A percentile compares a stretch with the other conserved stretches of the same genome.
phyloP scores from a whole-genome alignment of 2,329 filamentous ascomycete genomes.

The Clonostachys sp. region DNA sequence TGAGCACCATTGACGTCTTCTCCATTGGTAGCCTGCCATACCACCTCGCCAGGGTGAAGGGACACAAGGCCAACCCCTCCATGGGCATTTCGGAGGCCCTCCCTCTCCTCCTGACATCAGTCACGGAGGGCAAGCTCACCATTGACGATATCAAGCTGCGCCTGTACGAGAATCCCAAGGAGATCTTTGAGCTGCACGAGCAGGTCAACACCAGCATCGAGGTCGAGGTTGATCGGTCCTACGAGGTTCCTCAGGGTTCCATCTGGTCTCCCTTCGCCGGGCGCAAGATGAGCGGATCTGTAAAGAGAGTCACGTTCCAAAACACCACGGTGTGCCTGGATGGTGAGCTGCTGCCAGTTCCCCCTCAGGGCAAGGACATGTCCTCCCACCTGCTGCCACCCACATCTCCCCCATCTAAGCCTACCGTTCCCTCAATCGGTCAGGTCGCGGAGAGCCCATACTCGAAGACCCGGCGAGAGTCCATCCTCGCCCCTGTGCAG shows the following conservation, averaged over 20 bases:
- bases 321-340: conserved; percentile 72
- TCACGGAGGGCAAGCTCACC: conserved; percentile 67
- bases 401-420: conserved; percentile 55
- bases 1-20: conserved; percentile 72
- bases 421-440: conserved; percentile 31
- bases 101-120: conserved; percentile 71
- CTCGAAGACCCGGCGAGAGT: conserved; percentile 22
- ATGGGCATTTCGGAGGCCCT: conserved; percentile 70
- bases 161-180: conserved; percentile 74
- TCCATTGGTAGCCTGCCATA: conserved; percentile 76
- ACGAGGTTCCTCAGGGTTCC: conserved; percentile 53
- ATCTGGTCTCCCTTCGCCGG: conserved; percentile 70
- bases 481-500: conserved; percentile 18
- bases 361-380: conserved; percentile 67
- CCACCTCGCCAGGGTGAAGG: conserved; percentile 58
- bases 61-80: conserved; percentile 49
- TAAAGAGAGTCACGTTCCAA: conserved; percentile 73
- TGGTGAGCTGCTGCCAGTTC: conserved; percentile 51
- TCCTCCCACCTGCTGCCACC: conserved; percentile 58
- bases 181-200: conserved; percentile 79
- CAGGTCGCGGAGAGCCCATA: conserved; percentile 25
- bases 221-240: conserved; percentile 70
- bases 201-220: conserved; percentile 70
- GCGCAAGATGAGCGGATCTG: conserved; percentile 61
- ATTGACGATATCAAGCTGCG: conserved; percentile 68